Evolutionary conservation across 345 rosid genomes (phyloP).

Genomic region (Pugionium cornutum): DNA sequence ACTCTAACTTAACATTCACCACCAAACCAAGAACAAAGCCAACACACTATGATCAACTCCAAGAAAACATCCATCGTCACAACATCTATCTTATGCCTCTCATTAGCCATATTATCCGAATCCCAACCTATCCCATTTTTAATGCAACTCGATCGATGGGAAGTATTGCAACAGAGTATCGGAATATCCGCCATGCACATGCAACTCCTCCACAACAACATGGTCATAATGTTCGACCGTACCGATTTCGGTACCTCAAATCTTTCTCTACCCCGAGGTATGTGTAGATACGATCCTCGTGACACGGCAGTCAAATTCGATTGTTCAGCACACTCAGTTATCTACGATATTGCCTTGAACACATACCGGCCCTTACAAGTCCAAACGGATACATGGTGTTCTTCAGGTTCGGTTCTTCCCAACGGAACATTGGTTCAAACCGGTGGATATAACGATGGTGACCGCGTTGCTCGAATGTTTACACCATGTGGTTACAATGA

Average conservation of each 20-base stretch:
- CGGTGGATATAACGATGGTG: conserved; percentile 70
- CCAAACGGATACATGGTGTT: conserved; percentile 79
- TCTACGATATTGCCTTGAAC: conserved; percentile 63
- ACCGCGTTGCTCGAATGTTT: conserved; percentile 54
- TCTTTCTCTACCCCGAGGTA: conserved; percentile 53
- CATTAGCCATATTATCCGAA: conserved; percentile 15
- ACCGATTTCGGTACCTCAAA: conserved; percentile 76
- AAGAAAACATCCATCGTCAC: conserved; percentile 23
- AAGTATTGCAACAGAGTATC: conserved; percentile 46
- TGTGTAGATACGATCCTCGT: conserved; percentile 50
- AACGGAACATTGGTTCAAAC: conserved; percentile 72
- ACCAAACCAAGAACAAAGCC: conserved; percentile 23
- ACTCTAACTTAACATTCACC: conserved; percentile 38
- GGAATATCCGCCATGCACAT: conserved; percentile 95
- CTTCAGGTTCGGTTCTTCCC: conserved; percentile 70
- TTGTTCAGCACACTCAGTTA: conserved; percentile 75
- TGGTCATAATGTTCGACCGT: conserved; percentile 77
- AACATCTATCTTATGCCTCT: conserved; percentile 25
- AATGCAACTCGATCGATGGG: conserved; percentile 37
- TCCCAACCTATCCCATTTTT: conserved; percentile 16
- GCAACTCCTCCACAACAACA: conserved; percentile 66
- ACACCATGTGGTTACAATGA: conserved; percentile 46
- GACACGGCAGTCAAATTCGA: conserved; percentile 44
- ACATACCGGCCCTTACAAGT: conserved; percentile 60
- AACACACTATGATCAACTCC: conserved; percentile 30